A percentile compares a stretch with the other conserved stretches of the same genome.
Conservation (phyloP, 257 asterid species). For the Perilla frutescens region DNA sequence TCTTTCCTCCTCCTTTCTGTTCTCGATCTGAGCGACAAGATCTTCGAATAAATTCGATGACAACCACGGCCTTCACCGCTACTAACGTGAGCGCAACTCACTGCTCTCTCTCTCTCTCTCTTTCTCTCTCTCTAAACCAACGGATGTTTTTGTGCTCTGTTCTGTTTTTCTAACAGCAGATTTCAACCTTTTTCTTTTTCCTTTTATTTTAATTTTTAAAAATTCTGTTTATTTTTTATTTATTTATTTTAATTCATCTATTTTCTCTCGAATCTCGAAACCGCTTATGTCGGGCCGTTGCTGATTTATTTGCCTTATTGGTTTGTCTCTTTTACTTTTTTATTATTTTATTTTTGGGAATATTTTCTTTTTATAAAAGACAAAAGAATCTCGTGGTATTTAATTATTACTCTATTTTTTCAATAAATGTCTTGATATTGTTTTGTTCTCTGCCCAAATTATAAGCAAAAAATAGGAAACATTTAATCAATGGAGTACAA, state of each 20-base stretch:
- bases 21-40: conserved; percentile 50
- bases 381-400: conserved; percentile 23
- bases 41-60: conserved; percentile 2
- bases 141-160: conserved; percentile 35
- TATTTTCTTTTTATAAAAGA: conserved; percentile 22
- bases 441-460: neutral
- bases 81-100: conserved; percentile 52
- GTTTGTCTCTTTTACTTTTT: conserved; percentile 1
- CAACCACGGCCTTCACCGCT: conserved; percentile 21
- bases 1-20: conserved; percentile 25
- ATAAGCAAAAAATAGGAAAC: too few relatives aligned
- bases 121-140: conserved; percentile 41
- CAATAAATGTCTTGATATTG: neutral
- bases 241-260: conserved; percentile 13
- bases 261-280: conserved; percentile 42
- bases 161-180: conserved; percentile 28
- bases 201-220: neutral
- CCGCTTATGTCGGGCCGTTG: conserved; percentile 48
- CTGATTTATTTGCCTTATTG: conserved; percentile 36
- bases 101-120: conserved; percentile 30
- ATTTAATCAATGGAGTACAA: too few relatives aligned
- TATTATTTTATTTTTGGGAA: conserved; percentile 6
- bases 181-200: neutral
- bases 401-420: neutral
- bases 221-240: neutral